Base-by-base conservation (phyloP, 495 filamentous ascomycete species). In the Immersiella caudata region DNA sequence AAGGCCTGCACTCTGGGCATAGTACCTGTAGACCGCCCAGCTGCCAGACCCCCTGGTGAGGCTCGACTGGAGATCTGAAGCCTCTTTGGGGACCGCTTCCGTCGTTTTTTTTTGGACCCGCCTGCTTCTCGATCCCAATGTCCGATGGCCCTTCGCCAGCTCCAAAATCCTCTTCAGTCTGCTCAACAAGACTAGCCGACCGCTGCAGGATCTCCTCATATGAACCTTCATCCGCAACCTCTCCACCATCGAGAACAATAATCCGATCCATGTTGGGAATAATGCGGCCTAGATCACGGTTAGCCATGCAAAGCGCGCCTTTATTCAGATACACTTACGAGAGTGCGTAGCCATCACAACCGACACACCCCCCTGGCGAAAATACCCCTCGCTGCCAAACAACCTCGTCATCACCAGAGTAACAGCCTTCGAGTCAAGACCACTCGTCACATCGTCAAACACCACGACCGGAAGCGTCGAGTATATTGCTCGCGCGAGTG, bases 351-450 rank as follows among this genome's bases (percentile, higher is more conserved):
- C 61, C 22, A 70, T 18, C 3, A 70, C 25, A 5, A 70, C 65
- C 7, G 68, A 58, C 0, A 57, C 64, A 6, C 55, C 25, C 8
- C n/a, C 46, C 22, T 65, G 68, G 64, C 75, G 63, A 67, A 69
- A 68, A 33, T 55, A 27, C 0, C 63, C 67, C 2, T 60, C 27
- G 7, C 18, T 18, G 14, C 46, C 68, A 62, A 90, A 78, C 1
- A 90, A 68, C 40, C 74, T 75, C 58, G 83, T 77, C 63, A 86
- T 87, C 5, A 90, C 81, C 16, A 80, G 74, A 5, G 84, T 79
- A 66, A 86, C 85, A 0, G 88, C 90, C 7, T 79, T 77, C 0
- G 80, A 71, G 20, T 91, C 89, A 18, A 90, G 76, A 2, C 86
- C 87, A 65, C 84, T 89, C 36, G 90, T 80, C 6, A 86, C 75